Conservation (phyloP, 805 yeast genomes). For the Vanderwaltozyma yarrowii region DNA sequence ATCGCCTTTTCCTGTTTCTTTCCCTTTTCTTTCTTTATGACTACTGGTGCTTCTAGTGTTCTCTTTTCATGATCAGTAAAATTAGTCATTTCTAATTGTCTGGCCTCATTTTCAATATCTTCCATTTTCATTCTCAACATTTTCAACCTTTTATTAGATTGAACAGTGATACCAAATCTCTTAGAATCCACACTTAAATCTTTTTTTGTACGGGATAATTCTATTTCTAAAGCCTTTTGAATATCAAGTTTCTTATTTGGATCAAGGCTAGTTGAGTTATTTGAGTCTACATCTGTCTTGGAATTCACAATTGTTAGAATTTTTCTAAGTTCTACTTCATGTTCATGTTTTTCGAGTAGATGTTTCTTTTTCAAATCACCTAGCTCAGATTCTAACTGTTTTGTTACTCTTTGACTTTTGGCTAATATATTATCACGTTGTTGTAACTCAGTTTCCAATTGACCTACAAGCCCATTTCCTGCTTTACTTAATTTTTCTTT, state of each 20-base stretch:
- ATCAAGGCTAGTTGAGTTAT: conserved; percentile 9
- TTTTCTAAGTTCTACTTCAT: conserved; percentile 68
- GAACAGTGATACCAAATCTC: conserved; percentile 36
- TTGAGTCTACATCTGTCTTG: conserved; percentile 21
- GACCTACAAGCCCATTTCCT: conserved; percentile 69
- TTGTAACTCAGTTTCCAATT: conserved; percentile 51
- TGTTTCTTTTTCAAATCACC: conserved; percentile 54
- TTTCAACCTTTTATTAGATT: conserved; percentile 68
- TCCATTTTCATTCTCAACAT: conserved; percentile 78
- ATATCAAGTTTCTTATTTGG: conserved; percentile 21
- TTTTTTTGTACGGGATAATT: conserved; percentile 30
- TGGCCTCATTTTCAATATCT: conserved; percentile 70
- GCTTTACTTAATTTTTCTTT: conserved; percentile 62
- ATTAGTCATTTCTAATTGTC: conserved; percentile 78
- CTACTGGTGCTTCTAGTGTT: conserved; percentile 8
- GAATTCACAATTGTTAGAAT: conserved; percentile 54
- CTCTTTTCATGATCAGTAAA: conserved; percentile 42
- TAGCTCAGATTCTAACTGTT: conserved; percentile 51
- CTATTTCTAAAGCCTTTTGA: conserved; percentile 26
- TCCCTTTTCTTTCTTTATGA: conserved; percentile 3
- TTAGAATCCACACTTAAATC: conserved; percentile 32
- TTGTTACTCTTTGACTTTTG: conserved; percentile 54
- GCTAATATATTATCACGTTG: conserved; percentile 61
- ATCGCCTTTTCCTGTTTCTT: conserved; percentile 28
- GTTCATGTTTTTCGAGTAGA: conserved; percentile 59